Conservation (phyloP, 2,329 filamentous ascomycete genomes). For the Fusarium sp. region DNA sequence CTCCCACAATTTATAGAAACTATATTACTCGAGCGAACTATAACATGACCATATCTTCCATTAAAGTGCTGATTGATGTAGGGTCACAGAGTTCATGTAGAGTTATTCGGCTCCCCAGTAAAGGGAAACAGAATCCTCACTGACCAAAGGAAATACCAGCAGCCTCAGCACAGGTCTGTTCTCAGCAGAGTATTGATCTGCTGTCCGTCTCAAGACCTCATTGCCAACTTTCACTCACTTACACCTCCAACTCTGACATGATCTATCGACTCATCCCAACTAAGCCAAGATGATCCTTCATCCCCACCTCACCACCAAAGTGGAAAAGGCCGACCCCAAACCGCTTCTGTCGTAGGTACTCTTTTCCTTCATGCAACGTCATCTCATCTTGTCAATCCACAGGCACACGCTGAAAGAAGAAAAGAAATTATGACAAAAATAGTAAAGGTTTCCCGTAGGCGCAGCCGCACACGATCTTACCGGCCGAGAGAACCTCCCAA, state of each 20-base stretch:
- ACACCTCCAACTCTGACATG: background rate
- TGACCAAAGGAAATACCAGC: background rate
- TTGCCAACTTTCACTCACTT: background rate
- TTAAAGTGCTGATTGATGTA: background rate
- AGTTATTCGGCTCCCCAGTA: background rate
- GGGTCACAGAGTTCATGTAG: background rate
- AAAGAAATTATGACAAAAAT: conserved; percentile 51
- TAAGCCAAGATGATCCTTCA: conserved; percentile 11
- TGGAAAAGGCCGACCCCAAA: conserved; percentile 34
- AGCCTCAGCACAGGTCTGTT: background rate
- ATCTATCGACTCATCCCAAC: background rate
- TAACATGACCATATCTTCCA: background rate
- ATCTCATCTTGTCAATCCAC: conserved; percentile 5
- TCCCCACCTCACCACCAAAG: conserved; percentile 37
- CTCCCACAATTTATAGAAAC: background rate
- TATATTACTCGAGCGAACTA: background rate
- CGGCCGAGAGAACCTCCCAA: conserved; percentile 17
- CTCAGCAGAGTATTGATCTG: background rate
- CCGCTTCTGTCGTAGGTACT: conserved; percentile 27
- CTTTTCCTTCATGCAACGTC: conserved; percentile 16
- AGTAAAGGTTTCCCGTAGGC: conserved; percentile 17
- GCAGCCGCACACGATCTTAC: background rate
- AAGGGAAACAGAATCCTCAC: background rate
- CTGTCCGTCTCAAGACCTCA: background rate
- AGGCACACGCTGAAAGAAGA: background rate